phyloP scores from a whole-genome alignment of 1,284 basidiomycete species.

The Pterulicium gracile region DNA sequence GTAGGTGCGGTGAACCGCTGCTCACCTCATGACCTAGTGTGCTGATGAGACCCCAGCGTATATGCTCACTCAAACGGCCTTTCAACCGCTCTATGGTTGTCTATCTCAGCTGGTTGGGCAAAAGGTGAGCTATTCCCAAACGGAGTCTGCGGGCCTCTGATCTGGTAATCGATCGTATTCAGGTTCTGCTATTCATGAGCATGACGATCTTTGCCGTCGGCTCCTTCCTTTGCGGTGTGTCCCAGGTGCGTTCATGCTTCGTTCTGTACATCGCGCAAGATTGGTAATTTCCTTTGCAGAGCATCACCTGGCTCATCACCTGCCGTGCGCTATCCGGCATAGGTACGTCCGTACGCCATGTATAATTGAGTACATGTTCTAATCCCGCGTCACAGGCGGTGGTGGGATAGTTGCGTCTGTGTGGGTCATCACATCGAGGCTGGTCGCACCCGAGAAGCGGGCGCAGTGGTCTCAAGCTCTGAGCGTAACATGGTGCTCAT shows the following conservation, averaged over 20 bases:
- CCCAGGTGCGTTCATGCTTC: constrained; percentile 34
- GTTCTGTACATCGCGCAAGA: not conserved
- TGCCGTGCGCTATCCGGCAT: constrained; percentile 54
- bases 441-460: constrained; percentile 54
- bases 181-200: constrained; percentile 59
- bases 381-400: constrained; percentile 37
- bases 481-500: constrained; percentile 74
- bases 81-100: constrained; percentile 70
- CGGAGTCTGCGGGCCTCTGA: constrained; percentile 8
- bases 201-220: constrained; percentile 61
- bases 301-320: constrained; percentile 31
- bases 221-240: constrained; percentile 60
- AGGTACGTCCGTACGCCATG: too few relatives aligned
- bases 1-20: not conserved
- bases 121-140: constrained; percentile 34
- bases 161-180: constrained; percentile 8
- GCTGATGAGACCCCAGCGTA: constrained; percentile 71
- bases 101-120: constrained; percentile 69
- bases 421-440: constrained; percentile 74
- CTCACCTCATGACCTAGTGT: too few relatives aligned
- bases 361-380: too few relatives aligned
- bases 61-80: constrained; percentile 72
- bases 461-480: constrained; percentile 76
- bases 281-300: constrained; percentile 11
- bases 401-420: constrained; percentile 75